These are phyloP conservation scores for Plasmodium gonderi DNA, from an alignment of 169 alveolate genomes.

Conservation along the genomic window DNA sequence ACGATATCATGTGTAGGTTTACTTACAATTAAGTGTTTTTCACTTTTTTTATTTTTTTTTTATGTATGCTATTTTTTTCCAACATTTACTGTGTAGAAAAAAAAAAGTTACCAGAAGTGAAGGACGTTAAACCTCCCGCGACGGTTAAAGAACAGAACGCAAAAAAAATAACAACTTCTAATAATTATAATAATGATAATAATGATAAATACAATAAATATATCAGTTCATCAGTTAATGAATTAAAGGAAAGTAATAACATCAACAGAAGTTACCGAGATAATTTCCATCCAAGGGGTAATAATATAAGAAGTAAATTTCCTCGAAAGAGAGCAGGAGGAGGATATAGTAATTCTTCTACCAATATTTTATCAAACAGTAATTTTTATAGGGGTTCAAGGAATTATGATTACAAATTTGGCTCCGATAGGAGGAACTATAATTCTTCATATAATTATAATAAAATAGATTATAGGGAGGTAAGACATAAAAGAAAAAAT, in stretches of 20 bases:
- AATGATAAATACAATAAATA: slow-evolving; percentile 57
- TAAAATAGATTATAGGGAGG: slow-evolving; percentile 44
- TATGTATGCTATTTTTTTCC: neutral
- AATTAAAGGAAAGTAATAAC: slow-evolving; percentile 11
- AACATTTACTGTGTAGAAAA: neutral
- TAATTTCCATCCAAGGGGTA: slow-evolving; percentile 27
- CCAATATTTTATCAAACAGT: slow-evolving; percentile 11
- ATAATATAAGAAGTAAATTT: slow-evolving; percentile 45
- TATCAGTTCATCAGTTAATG: slow-evolving; percentile 10
- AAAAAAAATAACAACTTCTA: slow-evolving; percentile 1
- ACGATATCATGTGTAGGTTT: too few species aligned
- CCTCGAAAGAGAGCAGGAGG: slow-evolving; percentile 27
- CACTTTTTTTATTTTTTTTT: neutral
- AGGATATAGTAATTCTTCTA: slow-evolving; percentile 31
- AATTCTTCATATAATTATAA: slow-evolving; percentile 35
- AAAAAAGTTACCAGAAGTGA: neutral
- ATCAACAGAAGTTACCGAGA: slow-evolving; percentile 46
- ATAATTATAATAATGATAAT: too few species aligned
- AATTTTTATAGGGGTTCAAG: slow-evolving; percentile 56
- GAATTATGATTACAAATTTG: slow-evolving; percentile 52
- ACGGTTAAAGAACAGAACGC: slow-evolving; percentile 17
- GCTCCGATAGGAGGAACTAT: slow-evolving; percentile 50
- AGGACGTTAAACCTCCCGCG: slow-evolving; percentile 1
- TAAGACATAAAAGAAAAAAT: neutral
- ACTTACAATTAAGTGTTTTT: neutral